These are phyloP conservation scores for Suillus ampliporus DNA, from an alignment of 768 basidiomycete species.

Conservation along the genomic window DNA sequence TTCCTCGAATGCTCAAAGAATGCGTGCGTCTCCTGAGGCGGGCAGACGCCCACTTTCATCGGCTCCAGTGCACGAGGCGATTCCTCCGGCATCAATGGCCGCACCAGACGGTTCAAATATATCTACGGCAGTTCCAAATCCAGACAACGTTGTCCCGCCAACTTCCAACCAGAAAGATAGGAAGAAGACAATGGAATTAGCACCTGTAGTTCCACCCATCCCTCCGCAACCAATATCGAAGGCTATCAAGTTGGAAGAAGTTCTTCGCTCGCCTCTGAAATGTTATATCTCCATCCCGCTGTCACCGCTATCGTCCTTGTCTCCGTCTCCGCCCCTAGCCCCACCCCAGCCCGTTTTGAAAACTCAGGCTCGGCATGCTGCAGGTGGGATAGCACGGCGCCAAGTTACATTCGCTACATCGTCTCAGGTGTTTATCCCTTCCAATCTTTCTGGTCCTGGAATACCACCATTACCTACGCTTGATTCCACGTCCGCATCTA, in stretches of 20 bases:
- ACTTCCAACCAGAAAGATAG: background rate
- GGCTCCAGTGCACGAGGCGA: background rate
- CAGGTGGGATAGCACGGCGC: background rate
- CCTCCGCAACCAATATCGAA: slow-evolving; percentile 8
- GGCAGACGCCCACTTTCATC: too few species aligned
- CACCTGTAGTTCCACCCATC: too few species aligned
- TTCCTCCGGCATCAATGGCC: background rate
- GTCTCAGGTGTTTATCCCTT: background rate
- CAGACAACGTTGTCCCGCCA: background rate
- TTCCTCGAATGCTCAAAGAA: background rate
- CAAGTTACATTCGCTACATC: slow-evolving; percentile 3
- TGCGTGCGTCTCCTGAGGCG: background rate
- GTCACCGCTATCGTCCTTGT: slow-evolving; percentile 22
- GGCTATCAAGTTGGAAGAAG: slow-evolving; percentile 26
- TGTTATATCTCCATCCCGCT: slow-evolving; percentile 22
- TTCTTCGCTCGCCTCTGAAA: slow-evolving; percentile 7
- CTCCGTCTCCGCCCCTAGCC: background rate
- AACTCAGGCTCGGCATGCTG: background rate
- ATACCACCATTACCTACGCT: background rate
- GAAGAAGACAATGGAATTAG: background rate
- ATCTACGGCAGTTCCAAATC: background rate
- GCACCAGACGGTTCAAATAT: background rate
- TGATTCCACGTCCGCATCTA: slow-evolving; percentile 26
- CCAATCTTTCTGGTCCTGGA: background rate
- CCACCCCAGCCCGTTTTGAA: background rate